phyloP scores from a whole-genome alignment of 495 filamentous ascomycete species.

The Xylaria cubensis region DNA sequence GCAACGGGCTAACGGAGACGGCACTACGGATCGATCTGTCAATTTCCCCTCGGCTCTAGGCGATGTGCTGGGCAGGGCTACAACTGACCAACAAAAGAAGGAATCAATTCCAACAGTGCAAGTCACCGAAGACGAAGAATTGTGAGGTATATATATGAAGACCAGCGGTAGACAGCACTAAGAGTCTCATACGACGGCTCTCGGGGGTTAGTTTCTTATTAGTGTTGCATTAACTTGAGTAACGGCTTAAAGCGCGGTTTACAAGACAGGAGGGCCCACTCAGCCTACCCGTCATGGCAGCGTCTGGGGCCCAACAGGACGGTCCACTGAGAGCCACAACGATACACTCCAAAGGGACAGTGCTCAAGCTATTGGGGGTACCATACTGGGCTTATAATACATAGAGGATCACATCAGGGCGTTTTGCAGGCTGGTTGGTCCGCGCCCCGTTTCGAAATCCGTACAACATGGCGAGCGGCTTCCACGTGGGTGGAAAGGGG shows the following conservation, averaged over 20 bases:
- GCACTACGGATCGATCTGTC: slow-evolving; percentile 59
- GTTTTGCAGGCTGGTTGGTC: neutral
- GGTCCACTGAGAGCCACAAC: neutral
- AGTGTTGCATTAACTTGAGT: neutral
- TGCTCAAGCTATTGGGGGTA: neutral
- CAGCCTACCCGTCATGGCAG: neutral
- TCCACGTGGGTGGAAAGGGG: neutral
- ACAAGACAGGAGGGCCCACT: neutral
- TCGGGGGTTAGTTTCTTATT: neutral
- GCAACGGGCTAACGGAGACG: slow-evolving; percentile 73
- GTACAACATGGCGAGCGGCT: neutral
- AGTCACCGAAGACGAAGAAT: slow-evolving; percentile 43
- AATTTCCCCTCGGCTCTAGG: slow-evolving; percentile 51
- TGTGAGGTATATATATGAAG: slow-evolving; percentile 9
- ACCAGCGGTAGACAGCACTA: neutral
- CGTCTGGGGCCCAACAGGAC: neutral
- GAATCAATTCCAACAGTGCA: slow-evolving; percentile 32
- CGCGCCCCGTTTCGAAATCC: neutral
- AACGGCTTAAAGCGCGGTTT: neutral
- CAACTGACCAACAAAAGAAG: slow-evolving; percentile 47
- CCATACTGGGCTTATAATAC: neutral
- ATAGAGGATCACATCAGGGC: slow-evolving; percentile 8
- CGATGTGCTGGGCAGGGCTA: slow-evolving; percentile 53
- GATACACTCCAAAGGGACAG: neutral
- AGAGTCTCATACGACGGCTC: neutral